Conservation (phyloP, 352 stramenopile species). For the Aphanomyces euteiches region DNA sequence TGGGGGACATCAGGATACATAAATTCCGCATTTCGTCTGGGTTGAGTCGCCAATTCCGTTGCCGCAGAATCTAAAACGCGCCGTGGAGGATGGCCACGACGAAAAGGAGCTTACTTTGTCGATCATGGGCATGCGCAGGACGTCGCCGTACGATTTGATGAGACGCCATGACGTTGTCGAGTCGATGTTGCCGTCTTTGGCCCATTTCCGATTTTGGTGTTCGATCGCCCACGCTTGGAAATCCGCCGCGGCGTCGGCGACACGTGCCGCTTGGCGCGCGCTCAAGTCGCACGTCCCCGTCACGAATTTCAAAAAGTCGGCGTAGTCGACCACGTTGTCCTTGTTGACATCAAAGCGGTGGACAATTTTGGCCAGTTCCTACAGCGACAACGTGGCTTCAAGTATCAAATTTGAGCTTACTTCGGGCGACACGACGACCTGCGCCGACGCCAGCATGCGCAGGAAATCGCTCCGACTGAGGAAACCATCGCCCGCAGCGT, state of each 20-base stretch:
- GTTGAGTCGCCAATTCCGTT: constrained; percentile 51
- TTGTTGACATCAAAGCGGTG: constrained; percentile 74
- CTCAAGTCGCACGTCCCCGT: constrained; percentile 68
- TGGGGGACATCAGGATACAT: constrained; percentile 59
- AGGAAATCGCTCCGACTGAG: constrained; percentile 69
- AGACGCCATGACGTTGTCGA: constrained; percentile 65
- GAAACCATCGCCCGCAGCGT: constrained; percentile 58
- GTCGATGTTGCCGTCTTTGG: constrained; percentile 77
- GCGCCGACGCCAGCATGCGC: constrained; percentile 58
- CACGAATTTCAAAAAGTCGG: constrained; percentile 73
- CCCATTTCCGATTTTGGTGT: constrained; percentile 70
- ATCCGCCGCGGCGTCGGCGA: constrained; percentile 61
- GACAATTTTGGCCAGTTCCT: constrained; percentile 73
- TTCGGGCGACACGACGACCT: constrained; percentile 35
- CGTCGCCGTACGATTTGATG: constrained; percentile 53
- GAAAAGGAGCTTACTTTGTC: constrained; percentile 33
- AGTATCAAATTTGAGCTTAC: background rate
- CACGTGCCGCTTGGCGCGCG: constrained; percentile 45
- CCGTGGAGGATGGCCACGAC: background rate
- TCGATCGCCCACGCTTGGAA: constrained; percentile 65
- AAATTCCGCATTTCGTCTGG: constrained; percentile 50
- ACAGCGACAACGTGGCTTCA: constrained; percentile 51
- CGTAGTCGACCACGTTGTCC: constrained; percentile 71
- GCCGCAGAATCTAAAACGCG: constrained; percentile 45
- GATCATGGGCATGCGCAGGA: constrained; percentile 50